These are phyloP conservation scores for Sugiyamaella mastotermitis DNA, from an alignment of 805 yeast genomes.

Conservation along the genomic window DNA sequence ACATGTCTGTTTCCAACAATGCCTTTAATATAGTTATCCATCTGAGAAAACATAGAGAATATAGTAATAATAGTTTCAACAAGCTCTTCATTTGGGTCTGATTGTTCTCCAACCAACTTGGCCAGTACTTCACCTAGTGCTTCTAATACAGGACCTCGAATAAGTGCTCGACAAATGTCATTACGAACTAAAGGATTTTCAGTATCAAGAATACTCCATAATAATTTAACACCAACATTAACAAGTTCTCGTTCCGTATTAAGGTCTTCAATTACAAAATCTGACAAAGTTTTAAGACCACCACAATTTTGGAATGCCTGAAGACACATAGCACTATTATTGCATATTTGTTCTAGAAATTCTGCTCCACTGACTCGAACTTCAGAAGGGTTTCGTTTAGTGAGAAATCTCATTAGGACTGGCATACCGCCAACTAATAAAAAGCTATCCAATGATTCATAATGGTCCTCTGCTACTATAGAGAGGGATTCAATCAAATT, in stretches of 20 bases:
- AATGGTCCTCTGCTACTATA: slow-evolving; percentile 9
- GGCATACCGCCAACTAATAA: slow-evolving; percentile 24
- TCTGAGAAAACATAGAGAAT: slow-evolving; percentile 38
- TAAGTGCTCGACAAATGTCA: slow-evolving; percentile 42
- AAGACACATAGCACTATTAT: slow-evolving; percentile 31
- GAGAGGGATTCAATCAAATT: slow-evolving; percentile 11
- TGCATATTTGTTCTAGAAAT: slow-evolving; percentile 22
- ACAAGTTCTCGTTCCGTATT: slow-evolving; percentile 38
- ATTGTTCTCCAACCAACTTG: slow-evolving; percentile 22
- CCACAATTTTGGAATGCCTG: slow-evolving; percentile 44
- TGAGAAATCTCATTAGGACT: slow-evolving; percentile 17
- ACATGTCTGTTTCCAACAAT: slow-evolving; percentile 22
- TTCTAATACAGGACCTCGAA: slow-evolving; percentile 34
- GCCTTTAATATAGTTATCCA: slow-evolving; percentile 40
- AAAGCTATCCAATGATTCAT: slow-evolving; percentile 17
- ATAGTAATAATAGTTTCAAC: slow-evolving; percentile 37
- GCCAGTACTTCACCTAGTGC: slow-evolving; percentile 38
- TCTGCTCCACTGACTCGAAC: slow-evolving; percentile 18
- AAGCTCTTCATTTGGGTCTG: slow-evolving; percentile 4
- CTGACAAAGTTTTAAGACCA: slow-evolving; percentile 39
- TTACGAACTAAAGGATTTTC: slow-evolving; percentile 33
- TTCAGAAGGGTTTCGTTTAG: slow-evolving; percentile 11
- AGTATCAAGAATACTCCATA: slow-evolving; percentile 35
- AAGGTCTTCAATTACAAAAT: slow-evolving; percentile 43
- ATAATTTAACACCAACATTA: slow-evolving; percentile 37